Base-by-base conservation (phyloP, 176 grass and related monocot genomes). In the Paspalum notatum region DNA sequence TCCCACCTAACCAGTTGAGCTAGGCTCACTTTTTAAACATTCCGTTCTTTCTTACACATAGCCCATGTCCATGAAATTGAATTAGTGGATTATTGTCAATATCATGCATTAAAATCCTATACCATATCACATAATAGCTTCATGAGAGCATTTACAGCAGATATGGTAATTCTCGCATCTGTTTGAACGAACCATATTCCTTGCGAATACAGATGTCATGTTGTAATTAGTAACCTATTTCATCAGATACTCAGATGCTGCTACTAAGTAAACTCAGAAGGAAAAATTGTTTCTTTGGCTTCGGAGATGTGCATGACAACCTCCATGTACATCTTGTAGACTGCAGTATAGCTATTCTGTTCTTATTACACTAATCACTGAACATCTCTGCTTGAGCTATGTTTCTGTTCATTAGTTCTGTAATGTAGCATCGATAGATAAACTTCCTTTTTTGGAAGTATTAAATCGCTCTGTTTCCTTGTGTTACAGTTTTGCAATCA, bases 401-500 rank as follows among this genome's bases (percentile, higher is more conserved):
- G 27, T 53, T 58, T 85, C 4, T 37, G 21, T 68, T 27, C 15
- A 58, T 17, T 38, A 71, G 20, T 20, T 71, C n/a, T 57, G 41
- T 39, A n/a, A 6, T 64, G 22, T 59, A 51, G 21, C 12, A 15
- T 70, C 0, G 6, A 0, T 54, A 83, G 67, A 74, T 88, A 45
- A 68, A 39, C 76, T 68, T 26, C 25, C 54, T 45, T 74, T 42
- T 70, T 71, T 64, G 20, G 46, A 68, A 59, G 26, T 58, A 25
- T 86, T 46, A 71, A 48, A 32, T 17, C 42, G 8, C 64, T 65
- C 24, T 55, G 47, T 51, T 32, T 67, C 54, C 53, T 76, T 74
- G n/a, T n/a, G n/a, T 79, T 83, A 51, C 53, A 98, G 95, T 98
- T 98, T 81, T 98, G 95, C 83, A 98, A 98, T 57, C 77, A 98